phyloP scores from a whole-genome alignment of 2,329 filamentous ascomycete species.

The Alternaria sp. region DNA sequence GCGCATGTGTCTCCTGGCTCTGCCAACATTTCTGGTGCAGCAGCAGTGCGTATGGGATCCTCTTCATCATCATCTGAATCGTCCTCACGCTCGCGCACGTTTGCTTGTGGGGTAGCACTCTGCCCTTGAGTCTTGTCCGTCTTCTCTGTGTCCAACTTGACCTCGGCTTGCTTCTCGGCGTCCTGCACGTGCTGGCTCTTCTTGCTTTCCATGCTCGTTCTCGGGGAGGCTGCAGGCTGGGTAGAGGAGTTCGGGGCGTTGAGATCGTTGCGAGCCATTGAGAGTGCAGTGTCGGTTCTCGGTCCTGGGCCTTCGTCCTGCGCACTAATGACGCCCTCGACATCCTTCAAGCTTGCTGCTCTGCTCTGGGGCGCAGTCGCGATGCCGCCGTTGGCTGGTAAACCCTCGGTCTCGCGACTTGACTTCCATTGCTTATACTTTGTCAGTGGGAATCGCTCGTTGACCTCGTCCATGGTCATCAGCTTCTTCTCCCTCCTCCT shows the following conservation, averaged over 20 bases:
- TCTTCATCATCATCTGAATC: slow-evolving; percentile 75
- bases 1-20: slow-evolving; percentile 92
- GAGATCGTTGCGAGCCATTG: slow-evolving; percentile 58
- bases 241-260: slow-evolving; percentile 47
- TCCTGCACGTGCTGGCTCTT: slow-evolving; percentile 29
- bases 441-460: slow-evolving; percentile 91
- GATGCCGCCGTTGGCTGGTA: slow-evolving; percentile 85
- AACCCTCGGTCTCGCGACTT: slow-evolving; percentile 79
- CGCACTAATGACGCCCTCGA: slow-evolving; percentile 56
- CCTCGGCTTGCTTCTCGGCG: slow-evolving; percentile 27
- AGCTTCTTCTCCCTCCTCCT: slow-evolving; percentile 95
- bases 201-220: slow-evolving; percentile 33
- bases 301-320: slow-evolving; percentile 44
- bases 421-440: slow-evolving; percentile 98
- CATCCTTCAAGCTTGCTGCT: slow-evolving; percentile 75
- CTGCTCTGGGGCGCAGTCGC: slow-evolving; percentile 73
- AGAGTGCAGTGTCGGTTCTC: slow-evolving; percentile 49
- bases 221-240: slow-evolving; percentile 31
- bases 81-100: slow-evolving; percentile 48
- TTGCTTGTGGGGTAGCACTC: slow-evolving; percentile 26
- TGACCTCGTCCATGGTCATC: slow-evolving; percentile 99
- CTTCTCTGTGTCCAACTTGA: slow-evolving; percentile 29
- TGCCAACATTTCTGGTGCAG: slow-evolving; percentile 80
- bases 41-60: slow-evolving; percentile 80
- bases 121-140: slow-evolving; percentile 35